Conservation (phyloP, 2,329 filamentous ascomycete species). For the Fusarium luffae region DNA sequence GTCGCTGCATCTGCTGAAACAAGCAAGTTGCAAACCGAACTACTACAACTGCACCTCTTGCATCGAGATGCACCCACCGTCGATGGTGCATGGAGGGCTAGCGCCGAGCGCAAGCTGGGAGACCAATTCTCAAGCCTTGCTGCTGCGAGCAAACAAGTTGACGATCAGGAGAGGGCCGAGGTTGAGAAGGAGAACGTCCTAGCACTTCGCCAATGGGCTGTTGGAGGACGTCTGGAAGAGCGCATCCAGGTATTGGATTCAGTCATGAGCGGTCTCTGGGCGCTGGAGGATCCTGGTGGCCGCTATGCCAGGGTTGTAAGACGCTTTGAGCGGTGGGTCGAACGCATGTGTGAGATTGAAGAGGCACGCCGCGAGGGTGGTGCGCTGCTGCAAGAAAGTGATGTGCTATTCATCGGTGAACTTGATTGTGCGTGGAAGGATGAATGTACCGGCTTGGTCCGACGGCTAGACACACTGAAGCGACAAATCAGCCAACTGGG, state of each 20-base stretch:
- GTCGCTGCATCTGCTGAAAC: slow-evolving; percentile 69
- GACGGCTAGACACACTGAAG: slow-evolving; percentile 67
- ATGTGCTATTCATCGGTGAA: slow-evolving; percentile 62
- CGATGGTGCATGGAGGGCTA: slow-evolving; percentile 64
- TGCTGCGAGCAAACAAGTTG: slow-evolving; percentile 49
- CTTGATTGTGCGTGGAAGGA: slow-evolving; percentile 69
- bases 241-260: slow-evolving; percentile 68
- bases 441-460: slow-evolving; percentile 63
- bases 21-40: slow-evolving; percentile 69
- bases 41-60: slow-evolving; percentile 73
- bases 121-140: slow-evolving; percentile 57
- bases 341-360: slow-evolving; percentile 59
- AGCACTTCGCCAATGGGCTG: slow-evolving; percentile 64
- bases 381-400: slow-evolving; percentile 50
- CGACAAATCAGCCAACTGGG: slow-evolving; percentile 61
- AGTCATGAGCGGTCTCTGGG: slow-evolving; percentile 67
- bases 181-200: slow-evolving; percentile 63
- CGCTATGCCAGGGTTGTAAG: slow-evolving; percentile 65
- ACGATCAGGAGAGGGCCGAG: slow-evolving; percentile 54
- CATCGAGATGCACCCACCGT: slow-evolving; percentile 64
- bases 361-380: slow-evolving; percentile 55
- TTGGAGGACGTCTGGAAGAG: slow-evolving; percentile 60
- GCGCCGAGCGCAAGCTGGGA: slow-evolving; percentile 62
- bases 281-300: slow-evolving; percentile 65
- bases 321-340: slow-evolving; percentile 70